Base-by-base conservation (phyloP, 139 green algal genomes). In the Monoraphidium neglectum region DNA sequence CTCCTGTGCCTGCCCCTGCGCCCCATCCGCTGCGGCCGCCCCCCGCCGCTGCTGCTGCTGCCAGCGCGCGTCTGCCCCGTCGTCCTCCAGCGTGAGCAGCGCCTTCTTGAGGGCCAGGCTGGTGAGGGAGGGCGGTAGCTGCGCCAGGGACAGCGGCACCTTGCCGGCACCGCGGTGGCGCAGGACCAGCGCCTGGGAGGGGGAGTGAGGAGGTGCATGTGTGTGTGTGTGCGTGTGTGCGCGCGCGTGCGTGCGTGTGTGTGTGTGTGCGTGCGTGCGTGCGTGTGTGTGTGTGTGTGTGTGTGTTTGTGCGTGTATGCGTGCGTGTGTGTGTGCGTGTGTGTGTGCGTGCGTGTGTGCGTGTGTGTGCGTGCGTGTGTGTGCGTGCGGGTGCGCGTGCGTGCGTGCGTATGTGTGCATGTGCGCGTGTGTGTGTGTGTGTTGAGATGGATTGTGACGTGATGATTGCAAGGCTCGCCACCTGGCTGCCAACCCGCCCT, bases 31-130 rank as follows among this genome's bases (percentile, higher is more conserved):
- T 12, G 43, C 43, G 8, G 43, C 43, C 43, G 43, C 43, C 43
- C 8, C 43, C 43, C 43, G 43, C 43, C 43, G 43, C 43, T 8
- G 8, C n/a, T n/a, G n/a, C n/a, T n/a, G n/a, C n/a, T n/a, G n/a
- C n/a, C n/a, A n/a, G 43, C 43, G 43, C 43, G 43, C 43, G 8
- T 28, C n/a, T 38, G n/a, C 56, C 38, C 24, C 56, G 40, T 40
- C 12, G n/a, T 10, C n/a, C 0, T 43, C 21, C 26, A 28, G n/a
- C 18, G 68, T 62, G 28, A 77, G 60, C 59, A 77, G 30, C n/a
- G 62, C 72, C 43, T 77, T 77, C 33, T 77, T 77, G 40, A 77
- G 24, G 4, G 72, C 72, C 30, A 77, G 60, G 3, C 28, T 70
- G 18, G 40, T 62, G 18, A 77, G 72, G 59, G 18, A 30, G 15